These are phyloP conservation scores for Trebouxia sp. DNA, from an alignment of 139 green algal genomes.

Conservation along the genomic window DNA sequence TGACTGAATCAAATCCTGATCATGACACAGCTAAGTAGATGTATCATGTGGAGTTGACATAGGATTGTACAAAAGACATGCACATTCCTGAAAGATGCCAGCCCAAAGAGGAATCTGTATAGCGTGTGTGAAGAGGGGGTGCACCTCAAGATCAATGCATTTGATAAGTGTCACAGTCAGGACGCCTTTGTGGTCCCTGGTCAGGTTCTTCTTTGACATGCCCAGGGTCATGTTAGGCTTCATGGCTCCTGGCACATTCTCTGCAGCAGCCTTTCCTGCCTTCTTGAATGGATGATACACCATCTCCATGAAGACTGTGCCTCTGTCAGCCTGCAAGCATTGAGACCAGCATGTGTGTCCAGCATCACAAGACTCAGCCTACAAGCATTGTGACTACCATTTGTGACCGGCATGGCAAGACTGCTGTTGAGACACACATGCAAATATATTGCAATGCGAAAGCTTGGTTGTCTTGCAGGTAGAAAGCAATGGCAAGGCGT, in stretches of 20 bases:
- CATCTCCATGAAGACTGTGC: conserved; percentile 33
- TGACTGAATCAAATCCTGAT: too few species aligned
- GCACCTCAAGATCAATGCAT: conserved; percentile 54
- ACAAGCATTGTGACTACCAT: neutral
- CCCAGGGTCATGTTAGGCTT: conserved; percentile 18
- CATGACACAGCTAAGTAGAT: too few species aligned
- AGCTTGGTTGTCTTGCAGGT: too few species aligned
- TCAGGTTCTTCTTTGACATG: conserved; percentile 21
- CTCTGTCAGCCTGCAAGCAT: conserved; percentile 7
- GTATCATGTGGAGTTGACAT: neutral
- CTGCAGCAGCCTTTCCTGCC: conserved; percentile 25
- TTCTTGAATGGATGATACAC: conserved; percentile 41
- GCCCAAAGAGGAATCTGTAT: neutral
- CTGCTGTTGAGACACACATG: too few species aligned
- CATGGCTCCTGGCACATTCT: conserved; percentile 16
- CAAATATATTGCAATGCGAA: too few species aligned
- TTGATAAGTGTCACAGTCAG: conserved; percentile 58
- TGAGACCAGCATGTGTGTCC: neutral
- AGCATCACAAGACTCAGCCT: too few species aligned
- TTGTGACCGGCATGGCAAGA: neutral
- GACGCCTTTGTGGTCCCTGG: conserved; percentile 45
- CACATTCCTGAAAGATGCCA: neutral
- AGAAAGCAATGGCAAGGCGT: too few species aligned
- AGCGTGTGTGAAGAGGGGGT: neutral
- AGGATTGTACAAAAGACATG: neutral